Percentiles rank a stretch among this genome's conserved stretches.
These are phyloP conservation scores for Aegilops sharonensis DNA, from an alignment of 176 grass and related monocot species.

Conservation along the genomic window DNA sequence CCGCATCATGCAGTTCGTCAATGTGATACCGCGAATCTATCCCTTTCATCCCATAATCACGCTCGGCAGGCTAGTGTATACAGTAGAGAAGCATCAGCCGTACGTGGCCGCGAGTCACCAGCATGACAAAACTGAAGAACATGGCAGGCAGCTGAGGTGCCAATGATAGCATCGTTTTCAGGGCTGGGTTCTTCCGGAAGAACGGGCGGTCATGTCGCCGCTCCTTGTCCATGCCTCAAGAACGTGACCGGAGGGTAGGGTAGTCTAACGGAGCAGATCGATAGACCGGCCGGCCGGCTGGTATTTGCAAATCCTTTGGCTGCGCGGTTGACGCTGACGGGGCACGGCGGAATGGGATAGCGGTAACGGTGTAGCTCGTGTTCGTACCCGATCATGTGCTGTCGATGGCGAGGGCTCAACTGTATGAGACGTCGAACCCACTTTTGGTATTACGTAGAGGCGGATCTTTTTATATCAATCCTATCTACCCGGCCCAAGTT, in stretches of 20 bases:
- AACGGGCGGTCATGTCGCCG: constrained; percentile 16
- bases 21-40: background rate
- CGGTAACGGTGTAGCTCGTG: background rate
- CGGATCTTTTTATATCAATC: background rate
- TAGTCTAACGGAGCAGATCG: too few species aligned
- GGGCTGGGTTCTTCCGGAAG: background rate
- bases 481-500: background rate
- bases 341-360: background rate
- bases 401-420: constrained; percentile 33
- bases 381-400: background rate
- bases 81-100: background rate
- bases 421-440: background rate
- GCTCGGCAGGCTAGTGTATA: background rate
- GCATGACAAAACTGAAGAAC: background rate
- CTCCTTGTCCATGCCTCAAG: background rate
- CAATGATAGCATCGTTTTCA: constrained; percentile 17
- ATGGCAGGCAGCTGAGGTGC: background rate
- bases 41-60: too few species aligned
- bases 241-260: too few species aligned
- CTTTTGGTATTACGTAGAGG: background rate
- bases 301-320: constrained; percentile 20
- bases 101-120: background rate
- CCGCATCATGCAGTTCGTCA: background rate
- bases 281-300: too few species aligned
- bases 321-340: background rate